Evolutionary conservation across 2,329 filamentous ascomycete genomes (phyloP).

Genomic region (Claviceps capensis): DNA sequence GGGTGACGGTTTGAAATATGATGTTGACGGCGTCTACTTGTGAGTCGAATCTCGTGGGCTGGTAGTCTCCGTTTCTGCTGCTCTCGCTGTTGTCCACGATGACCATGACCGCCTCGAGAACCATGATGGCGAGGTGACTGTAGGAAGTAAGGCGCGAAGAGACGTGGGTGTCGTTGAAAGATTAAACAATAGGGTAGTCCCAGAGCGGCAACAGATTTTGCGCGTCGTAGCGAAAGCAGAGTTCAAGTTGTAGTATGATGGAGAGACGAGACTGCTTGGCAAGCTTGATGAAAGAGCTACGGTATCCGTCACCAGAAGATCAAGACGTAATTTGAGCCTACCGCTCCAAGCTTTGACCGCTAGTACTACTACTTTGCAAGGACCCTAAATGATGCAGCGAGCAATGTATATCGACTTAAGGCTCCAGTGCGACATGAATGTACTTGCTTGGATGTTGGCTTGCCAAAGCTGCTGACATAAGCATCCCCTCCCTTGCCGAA

Average conservation of each 20-base stretch:
- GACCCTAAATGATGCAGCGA: rapidly evolving
- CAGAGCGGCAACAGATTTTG: not conserved
- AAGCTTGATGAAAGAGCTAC: slow-evolving; percentile 5
- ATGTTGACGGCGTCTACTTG: slow-evolving; percentile 91
- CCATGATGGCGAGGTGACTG: slow-evolving; percentile 56
- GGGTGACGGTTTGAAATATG: slow-evolving; percentile 90
- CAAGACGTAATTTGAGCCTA: slow-evolving; percentile 30
- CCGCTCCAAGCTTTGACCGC: not conserved
- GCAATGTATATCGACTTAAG: slow-evolving; percentile 8
- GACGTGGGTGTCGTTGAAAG: not conserved
- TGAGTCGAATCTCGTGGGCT: slow-evolving; percentile 88
- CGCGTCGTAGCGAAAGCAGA: not conserved
- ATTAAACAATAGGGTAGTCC: too few relatives aligned
- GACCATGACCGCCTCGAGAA: slow-evolving; percentile 98
- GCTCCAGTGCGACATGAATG: not conserved
- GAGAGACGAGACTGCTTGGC: slow-evolving; percentile 2
- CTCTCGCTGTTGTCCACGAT: slow-evolving; percentile 99
- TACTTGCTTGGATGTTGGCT: not conserved
- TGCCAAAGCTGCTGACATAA: slow-evolving; percentile 7
- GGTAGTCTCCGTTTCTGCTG: slow-evolving; percentile 88
- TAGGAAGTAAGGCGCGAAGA: not conserved
- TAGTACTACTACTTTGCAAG: slow-evolving; percentile 9
- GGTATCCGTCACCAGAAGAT: not conserved
- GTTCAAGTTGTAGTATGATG: not conserved
- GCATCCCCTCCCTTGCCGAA: not conserved